Evolutionary conservation across 2,329 filamentous ascomycete species (phyloP).

Genomic region (Epichloe uncinata): DNA sequence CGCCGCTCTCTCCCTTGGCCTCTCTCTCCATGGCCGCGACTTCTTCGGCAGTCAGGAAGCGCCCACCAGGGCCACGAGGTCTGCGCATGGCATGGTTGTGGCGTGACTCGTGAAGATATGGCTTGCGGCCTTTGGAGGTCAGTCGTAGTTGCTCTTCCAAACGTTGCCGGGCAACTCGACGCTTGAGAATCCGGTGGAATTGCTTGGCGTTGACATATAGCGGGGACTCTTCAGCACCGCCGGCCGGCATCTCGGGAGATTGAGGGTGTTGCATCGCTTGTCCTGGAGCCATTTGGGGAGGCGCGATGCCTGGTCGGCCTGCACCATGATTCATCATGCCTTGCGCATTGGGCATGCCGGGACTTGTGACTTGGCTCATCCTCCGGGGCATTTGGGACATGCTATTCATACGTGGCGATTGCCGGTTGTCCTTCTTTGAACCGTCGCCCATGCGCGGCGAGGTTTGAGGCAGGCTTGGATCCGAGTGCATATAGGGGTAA

Average conservation of each 20-base stretch:
- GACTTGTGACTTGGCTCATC: conserved; percentile 67
- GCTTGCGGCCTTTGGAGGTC: conserved; percentile 90
- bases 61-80: conserved; percentile 82
- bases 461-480: conserved; percentile 52
- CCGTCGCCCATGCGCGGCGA: conserved; percentile 72
- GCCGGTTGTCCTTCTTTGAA: conserved; percentile 55
- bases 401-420: conserved; percentile 63
- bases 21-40: conserved; percentile 76
- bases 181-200: conserved; percentile 92
- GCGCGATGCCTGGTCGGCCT: conserved; percentile 34
- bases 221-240: conserved; percentile 74
- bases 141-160: conserved; percentile 84
- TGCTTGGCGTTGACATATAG: conserved; percentile 98
- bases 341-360: conserved; percentile 58
- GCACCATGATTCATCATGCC: conserved; percentile 60
- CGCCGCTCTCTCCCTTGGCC: conserved; percentile 26
- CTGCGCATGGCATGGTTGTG: conserved; percentile 98
- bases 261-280: conserved; percentile 56
- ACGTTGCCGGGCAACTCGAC: conserved; percentile 82
- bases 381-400: conserved; percentile 49
- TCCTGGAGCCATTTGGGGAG: conserved; percentile 47
- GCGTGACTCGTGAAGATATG: conserved; percentile 91
- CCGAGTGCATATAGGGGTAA: conserved; percentile 60
- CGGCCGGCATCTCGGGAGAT: conserved; percentile 66
- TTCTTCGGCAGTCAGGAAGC: conserved; percentile 93